Conservation (phyloP, 2,329 filamentous ascomycete genomes). For the Gyromitra esculenta region DNA sequence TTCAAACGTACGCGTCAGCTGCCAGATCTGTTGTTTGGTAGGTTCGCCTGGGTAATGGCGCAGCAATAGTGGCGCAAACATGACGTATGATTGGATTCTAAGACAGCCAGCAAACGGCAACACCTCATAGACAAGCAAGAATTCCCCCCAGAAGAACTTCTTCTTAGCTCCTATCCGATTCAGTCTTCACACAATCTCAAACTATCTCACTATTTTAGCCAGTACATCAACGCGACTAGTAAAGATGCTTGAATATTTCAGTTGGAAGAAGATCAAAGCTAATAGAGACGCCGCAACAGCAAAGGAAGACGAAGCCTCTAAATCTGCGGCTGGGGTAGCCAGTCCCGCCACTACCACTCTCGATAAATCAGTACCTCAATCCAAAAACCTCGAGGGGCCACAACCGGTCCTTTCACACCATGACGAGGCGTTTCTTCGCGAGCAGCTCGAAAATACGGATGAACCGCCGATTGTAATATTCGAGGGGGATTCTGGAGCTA, state of each 20-base stretch:
- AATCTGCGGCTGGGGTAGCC: slow-evolving; percentile 40
- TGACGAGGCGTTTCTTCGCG: slow-evolving; percentile 49
- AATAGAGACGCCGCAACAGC: slow-evolving; percentile 61
- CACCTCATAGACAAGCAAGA: not conserved
- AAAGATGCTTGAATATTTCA: slow-evolving; percentile 72
- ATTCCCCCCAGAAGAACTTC: not conserved
- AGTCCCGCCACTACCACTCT: slow-evolving; percentile 36
- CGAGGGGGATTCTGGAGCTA: slow-evolving; percentile 40
- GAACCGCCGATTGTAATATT: slow-evolving; percentile 52
- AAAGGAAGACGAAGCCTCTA: slow-evolving; percentile 47
- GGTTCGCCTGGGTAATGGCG: not conserved
- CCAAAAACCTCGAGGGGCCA: slow-evolving; percentile 44
- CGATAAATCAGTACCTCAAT: slow-evolving; percentile 38
- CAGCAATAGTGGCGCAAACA: not conserved
- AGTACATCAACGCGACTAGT: not conserved
- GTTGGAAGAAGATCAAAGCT: slow-evolving; percentile 72
- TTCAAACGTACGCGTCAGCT: not conserved
- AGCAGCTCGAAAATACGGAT: slow-evolving; percentile 44
- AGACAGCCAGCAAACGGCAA: slow-evolving; percentile 13
- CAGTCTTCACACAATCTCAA: not conserved
- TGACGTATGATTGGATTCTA: slow-evolving; percentile 25
- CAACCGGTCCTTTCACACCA: slow-evolving; percentile 44
- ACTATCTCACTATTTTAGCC: not conserved
- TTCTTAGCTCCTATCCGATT: not conserved
- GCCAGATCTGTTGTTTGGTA: not conserved